These are phyloP conservation scores for Cyclotella sp. DNA, from an alignment of 108 stramenopile species.

Conservation along the genomic window DNA sequence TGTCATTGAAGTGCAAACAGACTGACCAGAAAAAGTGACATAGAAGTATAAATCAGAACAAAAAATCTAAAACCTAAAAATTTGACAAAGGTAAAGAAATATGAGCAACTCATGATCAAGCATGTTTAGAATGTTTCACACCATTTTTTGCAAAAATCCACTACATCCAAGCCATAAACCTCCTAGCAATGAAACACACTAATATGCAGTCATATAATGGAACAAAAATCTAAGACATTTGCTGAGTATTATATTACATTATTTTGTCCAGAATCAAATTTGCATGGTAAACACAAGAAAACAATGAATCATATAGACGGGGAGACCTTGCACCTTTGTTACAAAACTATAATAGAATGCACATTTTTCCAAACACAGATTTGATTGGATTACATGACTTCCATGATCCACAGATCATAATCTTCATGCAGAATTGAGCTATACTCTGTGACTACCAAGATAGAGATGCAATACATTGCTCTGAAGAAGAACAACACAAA, in stretches of 20 bases:
- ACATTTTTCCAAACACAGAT: too few relatives aligned
- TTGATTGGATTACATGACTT: too few relatives aligned
- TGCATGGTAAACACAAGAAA: neutral
- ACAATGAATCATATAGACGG: neutral
- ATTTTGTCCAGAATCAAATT: too few relatives aligned
- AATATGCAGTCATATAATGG: neutral
- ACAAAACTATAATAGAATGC: neutral
- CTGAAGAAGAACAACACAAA: too few relatives aligned
- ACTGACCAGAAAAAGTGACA: too few relatives aligned
- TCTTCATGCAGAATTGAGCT: too few relatives aligned
- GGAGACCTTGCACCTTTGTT: neutral
- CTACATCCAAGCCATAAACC: neutral
- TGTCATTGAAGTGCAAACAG: too few relatives aligned
- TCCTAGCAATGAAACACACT: neutral
- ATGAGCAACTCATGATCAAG: conserved; percentile 2
- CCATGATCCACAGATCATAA: too few relatives aligned
- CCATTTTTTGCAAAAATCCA: neutral
- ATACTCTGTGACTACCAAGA: too few relatives aligned
- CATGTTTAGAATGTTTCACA: neutral
- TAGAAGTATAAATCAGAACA: too few relatives aligned
- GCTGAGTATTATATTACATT: neutral
- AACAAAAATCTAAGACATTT: neutral
- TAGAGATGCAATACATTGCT: too few relatives aligned
- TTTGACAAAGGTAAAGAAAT: too few relatives aligned
- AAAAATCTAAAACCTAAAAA: neutral